Percentiles rank a stretch among this genome's conserved stretches.
phyloP scores from a whole-genome alignment of 169 alveolate species.

The Plasmodium fragile region DNA sequence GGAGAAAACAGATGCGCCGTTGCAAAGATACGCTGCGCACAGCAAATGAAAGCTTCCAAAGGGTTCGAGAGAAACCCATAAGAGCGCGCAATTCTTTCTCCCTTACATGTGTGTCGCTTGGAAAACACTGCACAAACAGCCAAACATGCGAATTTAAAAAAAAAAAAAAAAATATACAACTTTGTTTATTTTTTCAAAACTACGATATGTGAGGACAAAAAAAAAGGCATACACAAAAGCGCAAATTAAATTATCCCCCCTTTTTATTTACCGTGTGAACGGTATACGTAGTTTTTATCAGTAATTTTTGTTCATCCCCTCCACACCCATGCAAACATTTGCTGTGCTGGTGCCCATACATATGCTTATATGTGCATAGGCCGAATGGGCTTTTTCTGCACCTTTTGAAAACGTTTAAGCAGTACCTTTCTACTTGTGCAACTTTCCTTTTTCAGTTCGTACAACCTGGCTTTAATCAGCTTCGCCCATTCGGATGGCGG shows the following conservation, averaged over 20 bases:
- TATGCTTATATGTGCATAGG: not conserved
- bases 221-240: not conserved
- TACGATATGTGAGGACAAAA: not conserved
- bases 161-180: not conserved
- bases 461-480: slow-evolving; percentile 41
- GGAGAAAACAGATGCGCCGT: not conserved
- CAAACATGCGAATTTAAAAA: not conserved
- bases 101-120: not conserved
- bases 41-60: not conserved
- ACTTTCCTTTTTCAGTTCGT: slow-evolving; percentile 50
- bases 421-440: slow-evolving; percentile 28
- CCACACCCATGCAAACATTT: not conserved
- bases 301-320: not conserved
- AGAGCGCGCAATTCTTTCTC: not conserved
- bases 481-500: slow-evolving; percentile 71
- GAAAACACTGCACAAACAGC: not conserved
- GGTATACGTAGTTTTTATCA: not conserved
- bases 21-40: not conserved
- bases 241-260: not conserved
- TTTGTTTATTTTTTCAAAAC: not conserved
- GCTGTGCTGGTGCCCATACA: not conserved
- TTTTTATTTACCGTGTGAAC: not conserved
- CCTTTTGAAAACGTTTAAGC: not conserved
- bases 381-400: not conserved
- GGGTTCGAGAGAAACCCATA: not conserved